Conservation (phyloP, 306 rosid species). For the Prunus davidiana region DNA sequence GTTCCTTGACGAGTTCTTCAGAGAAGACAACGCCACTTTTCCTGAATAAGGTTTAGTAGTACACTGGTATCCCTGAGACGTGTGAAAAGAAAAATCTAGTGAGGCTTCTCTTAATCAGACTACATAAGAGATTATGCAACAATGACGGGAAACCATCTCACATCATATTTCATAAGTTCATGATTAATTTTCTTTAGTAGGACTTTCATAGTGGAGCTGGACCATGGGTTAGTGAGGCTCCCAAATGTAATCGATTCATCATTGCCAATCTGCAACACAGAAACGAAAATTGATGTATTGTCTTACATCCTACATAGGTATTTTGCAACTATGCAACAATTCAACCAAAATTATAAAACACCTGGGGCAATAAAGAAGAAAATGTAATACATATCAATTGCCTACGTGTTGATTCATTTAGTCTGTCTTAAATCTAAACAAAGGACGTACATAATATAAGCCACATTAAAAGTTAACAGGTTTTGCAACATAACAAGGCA, state of each 20-base stretch:
- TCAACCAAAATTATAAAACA: not conserved
- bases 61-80: conserved; percentile 69
- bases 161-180: conserved; percentile 50
- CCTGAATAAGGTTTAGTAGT: conserved; percentile 64
- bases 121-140: conserved; percentile 10
- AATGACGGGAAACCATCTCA: conserved; percentile 36
- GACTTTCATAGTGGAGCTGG: conserved; percentile 45
- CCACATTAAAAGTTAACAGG: not conserved
- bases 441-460: not conserved
- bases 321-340: not conserved
- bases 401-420: not conserved
- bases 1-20: conserved; percentile 78
- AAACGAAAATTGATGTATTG: conserved; percentile 9
- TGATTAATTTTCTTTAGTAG: conserved; percentile 51
- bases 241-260: conserved; percentile 24
- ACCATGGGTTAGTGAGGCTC: conserved; percentile 72
- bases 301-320: not conserved
- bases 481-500: not conserved
- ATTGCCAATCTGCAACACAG: conserved; percentile 47
- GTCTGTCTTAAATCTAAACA: not conserved
- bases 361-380: not conserved
- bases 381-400: not conserved
- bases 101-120: conserved; percentile 15
- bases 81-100: not conserved
- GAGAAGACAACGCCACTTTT: conserved; percentile 58